Evolutionary conservation across 495 filamentous ascomycete species (phyloP).

Genomic region (Aspergillus carlsbadensis): DNA sequence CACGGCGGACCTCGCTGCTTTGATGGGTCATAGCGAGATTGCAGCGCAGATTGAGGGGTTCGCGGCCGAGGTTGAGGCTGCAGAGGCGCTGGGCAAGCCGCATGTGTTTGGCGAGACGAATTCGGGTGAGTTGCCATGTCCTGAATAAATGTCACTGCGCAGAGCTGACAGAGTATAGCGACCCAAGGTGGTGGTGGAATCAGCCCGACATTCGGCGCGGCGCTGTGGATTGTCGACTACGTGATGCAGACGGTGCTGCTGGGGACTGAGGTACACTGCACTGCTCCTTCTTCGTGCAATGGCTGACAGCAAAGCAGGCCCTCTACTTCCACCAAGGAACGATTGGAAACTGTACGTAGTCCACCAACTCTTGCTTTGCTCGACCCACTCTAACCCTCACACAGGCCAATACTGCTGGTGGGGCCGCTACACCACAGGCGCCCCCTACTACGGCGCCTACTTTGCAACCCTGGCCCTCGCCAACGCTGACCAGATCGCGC

Average conservation of each 20-base stretch:
- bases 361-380: not conserved
- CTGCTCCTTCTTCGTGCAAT: not conserved
- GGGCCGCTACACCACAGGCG: constrained; percentile 54
- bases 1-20: constrained; percentile 27
- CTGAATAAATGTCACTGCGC: not conserved
- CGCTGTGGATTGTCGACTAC: constrained; percentile 62
- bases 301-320: constrained; percentile 9
- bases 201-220: constrained; percentile 57
- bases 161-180: constrained; percentile 12
- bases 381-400: not conserved
- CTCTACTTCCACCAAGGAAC: constrained; percentile 63
- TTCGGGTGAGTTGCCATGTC: constrained; percentile 36
- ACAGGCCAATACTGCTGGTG: constrained; percentile 59
- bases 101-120: constrained; percentile 63
- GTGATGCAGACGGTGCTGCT: constrained; percentile 49
- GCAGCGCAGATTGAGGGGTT: constrained; percentile 47
- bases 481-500: constrained; percentile 47
- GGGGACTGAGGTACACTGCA: constrained; percentile 30
- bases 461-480: constrained; percentile 54
- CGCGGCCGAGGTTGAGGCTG: constrained; percentile 49
- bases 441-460: constrained; percentile 60
- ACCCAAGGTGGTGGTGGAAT: constrained; percentile 43
- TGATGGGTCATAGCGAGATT: constrained; percentile 55
- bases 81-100: constrained; percentile 42
- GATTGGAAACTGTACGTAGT: constrained; percentile 48